These are phyloP conservation scores for Spathaspora gorwiae DNA, from an alignment of 805 yeast species.

Conservation along the genomic window DNA sequence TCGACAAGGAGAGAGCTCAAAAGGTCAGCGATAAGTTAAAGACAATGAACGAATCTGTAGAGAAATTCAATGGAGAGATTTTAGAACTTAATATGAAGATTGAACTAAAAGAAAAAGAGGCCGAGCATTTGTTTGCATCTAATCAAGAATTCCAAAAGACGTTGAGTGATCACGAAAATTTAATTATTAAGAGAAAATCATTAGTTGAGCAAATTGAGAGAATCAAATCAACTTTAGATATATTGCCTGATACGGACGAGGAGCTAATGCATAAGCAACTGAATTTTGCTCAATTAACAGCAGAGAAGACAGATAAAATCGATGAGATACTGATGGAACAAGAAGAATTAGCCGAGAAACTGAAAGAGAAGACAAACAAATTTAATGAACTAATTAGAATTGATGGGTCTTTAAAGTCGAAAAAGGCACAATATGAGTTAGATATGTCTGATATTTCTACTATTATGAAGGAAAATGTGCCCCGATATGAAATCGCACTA, in stretches of 20 bases:
- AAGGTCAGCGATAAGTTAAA: constrained; percentile 47
- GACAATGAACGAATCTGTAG: constrained; percentile 41
- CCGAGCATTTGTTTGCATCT: constrained; percentile 62
- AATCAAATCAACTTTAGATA: constrained; percentile 42
- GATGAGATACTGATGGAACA: constrained; percentile 2
- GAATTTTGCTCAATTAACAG: constrained; percentile 23
- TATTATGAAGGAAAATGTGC: constrained; percentile 3
- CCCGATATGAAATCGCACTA: not conserved
- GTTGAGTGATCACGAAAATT: constrained; percentile 56
- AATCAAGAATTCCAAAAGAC: constrained; percentile 80
- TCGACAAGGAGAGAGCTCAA: constrained; percentile 70
- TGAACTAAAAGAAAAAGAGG: constrained; percentile 48
- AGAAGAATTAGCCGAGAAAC: constrained; percentile 15
- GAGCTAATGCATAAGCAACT: constrained; percentile 24
- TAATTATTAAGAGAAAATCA: constrained; percentile 44
- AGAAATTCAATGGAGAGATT: constrained; percentile 43
- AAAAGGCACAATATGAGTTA: constrained; percentile 29
- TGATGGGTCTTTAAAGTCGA: constrained; percentile 55
- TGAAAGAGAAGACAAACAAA: constrained; percentile 17
- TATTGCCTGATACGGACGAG: constrained; percentile 38
- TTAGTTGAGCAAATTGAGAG: constrained; percentile 49
- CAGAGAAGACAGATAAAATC: constrained; percentile 14
- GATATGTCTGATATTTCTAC: constrained; percentile 17
- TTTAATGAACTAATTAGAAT: constrained; percentile 33
- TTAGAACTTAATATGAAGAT: constrained; percentile 46